Evolutionary conservation across 2,329 filamentous ascomycete genomes (phyloP), one percentile per base, ranked within the genome.

Genomic region (Corynespora cassiicola): DNA sequence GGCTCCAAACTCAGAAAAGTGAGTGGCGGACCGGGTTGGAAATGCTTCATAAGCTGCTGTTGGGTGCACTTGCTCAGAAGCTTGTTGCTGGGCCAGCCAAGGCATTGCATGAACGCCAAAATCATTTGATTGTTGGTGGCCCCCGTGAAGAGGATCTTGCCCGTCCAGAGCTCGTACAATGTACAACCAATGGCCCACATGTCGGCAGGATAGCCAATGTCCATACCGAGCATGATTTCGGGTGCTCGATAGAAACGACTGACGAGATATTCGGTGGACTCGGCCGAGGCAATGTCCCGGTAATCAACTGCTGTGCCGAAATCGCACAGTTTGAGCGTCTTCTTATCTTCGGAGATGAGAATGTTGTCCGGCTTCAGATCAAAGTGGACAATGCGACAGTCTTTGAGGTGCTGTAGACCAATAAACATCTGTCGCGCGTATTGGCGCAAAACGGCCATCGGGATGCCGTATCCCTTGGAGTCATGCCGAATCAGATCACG

Each of bases 121-220:
- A 99, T 81, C 94, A 99, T 99, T 73, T 96, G 90, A 64, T 99
- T 99, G 75, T 99, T 99, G 72, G 89, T 94, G 50, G 88, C 83
- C 42, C 94, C 94, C 1, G 90, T 90, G 67, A 99, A 99, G 20
- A 99, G 77, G 41, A 99, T 97, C 68, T 96, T 96, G 61, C 94
- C 94, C 0, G 94, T 97, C 74, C 95, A 97, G 25, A 99, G 77
- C 71, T 99, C 94, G 68, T 95, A 99, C 19, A 97, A 77, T 0
- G 94, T 99, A 71, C 94, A 99, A 23, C 94, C 95, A 52, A 97
- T 90, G 6, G 92, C 95, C 94, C 94, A 99, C 77, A 96, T 88
- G 68, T 99, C 94, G 51, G 97, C 89, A 6, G 87, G 86, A 65
- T 92, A 95, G 65, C 96, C 90, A 66, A 95, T 96, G 7, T 88